These are phyloP conservation scores for Cyclotella atomus DNA, from an alignment of 108 stramenopile genomes.

Conservation along the genomic window DNA sequence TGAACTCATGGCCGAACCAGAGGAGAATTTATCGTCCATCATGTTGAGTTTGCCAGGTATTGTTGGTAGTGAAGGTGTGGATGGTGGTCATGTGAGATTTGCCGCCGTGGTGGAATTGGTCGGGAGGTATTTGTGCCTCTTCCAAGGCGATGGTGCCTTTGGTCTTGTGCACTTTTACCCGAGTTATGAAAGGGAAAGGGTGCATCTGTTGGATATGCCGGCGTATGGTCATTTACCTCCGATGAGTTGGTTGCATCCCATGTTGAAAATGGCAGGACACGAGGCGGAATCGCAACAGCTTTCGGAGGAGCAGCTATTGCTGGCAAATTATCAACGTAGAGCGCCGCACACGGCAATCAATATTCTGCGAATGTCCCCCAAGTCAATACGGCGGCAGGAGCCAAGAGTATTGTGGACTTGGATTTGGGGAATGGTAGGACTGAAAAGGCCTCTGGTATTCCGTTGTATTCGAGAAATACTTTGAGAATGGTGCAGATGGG, in stretches of 20 bases:
- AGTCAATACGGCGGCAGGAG: conserved; percentile 46
- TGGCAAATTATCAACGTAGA: conserved; percentile 68
- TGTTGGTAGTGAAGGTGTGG: conserved; percentile 26
- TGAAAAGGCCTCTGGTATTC: conserved; percentile 63
- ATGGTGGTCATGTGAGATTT: conserved; percentile 57
- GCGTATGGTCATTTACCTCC: conserved; percentile 78
- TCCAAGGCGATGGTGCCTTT: conserved; percentile 59
- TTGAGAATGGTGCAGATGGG: conserved; percentile 57
- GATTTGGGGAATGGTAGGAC: conserved; percentile 56
- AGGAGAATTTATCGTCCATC: conserved; percentile 50
- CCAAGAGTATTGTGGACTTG: conserved; percentile 55
- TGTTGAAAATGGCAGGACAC: conserved; percentile 62
- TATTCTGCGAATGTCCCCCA: conserved; percentile 60
- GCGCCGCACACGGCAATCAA: conserved; percentile 76
- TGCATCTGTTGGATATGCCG: conserved; percentile 52
- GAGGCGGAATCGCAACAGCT: conserved; percentile 44
- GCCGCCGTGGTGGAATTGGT: conserved; percentile 69
- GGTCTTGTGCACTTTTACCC: conserved; percentile 76
- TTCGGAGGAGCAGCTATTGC: conserved; percentile 59
- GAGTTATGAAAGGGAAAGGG: conserved; percentile 57
- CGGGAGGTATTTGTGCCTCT: conserved; percentile 64
- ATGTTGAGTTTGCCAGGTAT: conserved; percentile 64
- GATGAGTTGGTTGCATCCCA: conserved; percentile 54
- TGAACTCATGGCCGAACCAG: conserved; percentile 60
- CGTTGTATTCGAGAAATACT: conserved; percentile 54